Base-by-base conservation (phyloP, 768 basidiomycete genomes). In the Auricularia auricula-judae region DNA sequence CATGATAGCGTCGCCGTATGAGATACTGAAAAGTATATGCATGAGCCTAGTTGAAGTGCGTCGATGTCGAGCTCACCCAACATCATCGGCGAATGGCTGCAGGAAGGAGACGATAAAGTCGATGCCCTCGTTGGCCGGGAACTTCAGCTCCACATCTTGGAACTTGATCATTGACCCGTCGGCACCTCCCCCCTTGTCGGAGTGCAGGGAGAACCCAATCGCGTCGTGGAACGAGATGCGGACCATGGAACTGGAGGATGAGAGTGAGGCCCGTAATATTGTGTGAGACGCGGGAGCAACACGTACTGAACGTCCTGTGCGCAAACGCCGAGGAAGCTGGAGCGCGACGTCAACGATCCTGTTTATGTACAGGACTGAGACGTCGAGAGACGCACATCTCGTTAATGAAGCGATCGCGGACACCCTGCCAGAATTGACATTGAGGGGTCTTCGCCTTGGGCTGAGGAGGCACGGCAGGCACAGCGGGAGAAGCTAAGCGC, bases 1-100 rank as follows among this genome's bases (percentile, higher is more conserved):
- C 65, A 80, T 77, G 61, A 83, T 78, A 69, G 64, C 71, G 67
- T 74, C 65, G 21, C 69, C 70, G 11, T 68, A 61, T 16, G 67
- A 68, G 61, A 71, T 65, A 60, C n/a, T 62, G 70, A 85, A 44
- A 60, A n/a, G 23, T 7, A 66, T 44, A 44, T 11, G 43, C 43
- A 44, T 18, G 43, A 44, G 43, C 11, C 29, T 29, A 29, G 29
- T 44, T 18, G 11, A 10, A 44, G 1, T 44, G 43, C 10, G 11
- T 18, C 43, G 18, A 44, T 18, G 43, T 44, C 43, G 36, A 29
- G 29, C 29, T 29, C 29, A 29, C 29, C 29, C 29, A 29, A 29
- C 29, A 29, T 29, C 29, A 29, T 56, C 62, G 35, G 65, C 63
- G 61, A 68, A 44, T 44, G 43, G 43, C 43, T 44, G 43, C 43